Percentiles rank a stretch among this genome's conserved stretches.
These are phyloP conservation scores for Fusarium protoensiforme DNA, from an alignment of 2,329 filamentous ascomycete species.

Conservation along the genomic window DNA sequence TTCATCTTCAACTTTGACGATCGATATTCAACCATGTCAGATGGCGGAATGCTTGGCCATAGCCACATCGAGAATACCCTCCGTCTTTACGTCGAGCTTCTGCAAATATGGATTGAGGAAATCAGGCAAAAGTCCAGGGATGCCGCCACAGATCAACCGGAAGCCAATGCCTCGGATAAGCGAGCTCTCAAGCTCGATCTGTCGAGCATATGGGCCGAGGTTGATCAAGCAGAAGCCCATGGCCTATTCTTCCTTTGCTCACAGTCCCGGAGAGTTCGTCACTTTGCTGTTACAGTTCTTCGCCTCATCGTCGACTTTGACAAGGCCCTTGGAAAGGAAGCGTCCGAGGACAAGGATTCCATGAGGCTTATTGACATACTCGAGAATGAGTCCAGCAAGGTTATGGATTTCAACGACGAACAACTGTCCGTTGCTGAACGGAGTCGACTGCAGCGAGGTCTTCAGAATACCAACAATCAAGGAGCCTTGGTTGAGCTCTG, in stretches of 20 bases:
- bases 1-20: constrained; percentile 99
- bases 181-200: constrained; percentile 83
- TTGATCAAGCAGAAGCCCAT: constrained; percentile 96
- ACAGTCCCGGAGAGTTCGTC: constrained; percentile 87
- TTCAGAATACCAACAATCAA: constrained; percentile 84
- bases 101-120: constrained; percentile 98
- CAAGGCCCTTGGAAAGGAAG: constrained; percentile 80
- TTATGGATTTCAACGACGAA: constrained; percentile 94
- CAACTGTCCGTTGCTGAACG: constrained; percentile 91
- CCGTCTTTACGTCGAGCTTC: constrained; percentile 89
- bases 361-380: constrained; percentile 88
- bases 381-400: constrained; percentile 86
- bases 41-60: constrained; percentile 94
- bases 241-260: constrained; percentile 98
- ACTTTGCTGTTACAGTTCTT: constrained; percentile 92
- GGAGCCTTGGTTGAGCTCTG: constrained; percentile 93
- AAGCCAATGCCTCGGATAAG: constrained; percentile 73
- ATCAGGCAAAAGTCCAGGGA: constrained; percentile 88
- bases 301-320: constrained; percentile 95
- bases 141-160: constrained; percentile 71
- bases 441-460: constrained; percentile 89
- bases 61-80: constrained; percentile 96
- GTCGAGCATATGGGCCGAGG: constrained; percentile 89
- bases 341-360: constrained; percentile 69
- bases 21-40: constrained; percentile 96